Conservation (phyloP, 306 rosid species). For the Sechiopsis laciniata region DNA sequence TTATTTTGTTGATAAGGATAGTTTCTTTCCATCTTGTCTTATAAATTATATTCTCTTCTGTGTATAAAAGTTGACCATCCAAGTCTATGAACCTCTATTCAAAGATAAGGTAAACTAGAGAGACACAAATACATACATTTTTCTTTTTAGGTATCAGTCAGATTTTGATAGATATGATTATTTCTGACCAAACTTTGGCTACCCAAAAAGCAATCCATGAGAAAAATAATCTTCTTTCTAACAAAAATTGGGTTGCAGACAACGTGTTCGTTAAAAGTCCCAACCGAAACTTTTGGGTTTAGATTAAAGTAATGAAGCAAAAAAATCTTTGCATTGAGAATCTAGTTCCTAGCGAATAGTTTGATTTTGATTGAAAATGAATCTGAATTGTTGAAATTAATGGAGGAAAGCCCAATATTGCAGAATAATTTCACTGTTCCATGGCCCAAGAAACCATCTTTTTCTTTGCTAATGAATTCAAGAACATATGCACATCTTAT, state of each 20-base stretch:
- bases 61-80: background rate
- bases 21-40: background rate
- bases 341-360: conserved; percentile 23
- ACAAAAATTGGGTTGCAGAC: background rate
- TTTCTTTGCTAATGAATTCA: background rate
- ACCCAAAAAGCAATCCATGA: background rate
- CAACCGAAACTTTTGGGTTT: too few species aligned
- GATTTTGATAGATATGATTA: background rate
- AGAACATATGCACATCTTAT: background rate
- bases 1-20: background rate
- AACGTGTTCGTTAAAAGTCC: background rate
- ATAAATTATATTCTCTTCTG: background rate
- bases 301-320: background rate
- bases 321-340: conserved; percentile 20
- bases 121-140: background rate
- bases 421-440: conserved; percentile 12
- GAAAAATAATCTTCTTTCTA: background rate
- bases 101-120: background rate
- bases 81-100: background rate
- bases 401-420: background rate
- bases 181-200: conserved; percentile 10
- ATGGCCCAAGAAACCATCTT: background rate
- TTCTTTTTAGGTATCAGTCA: conserved; percentile 14
- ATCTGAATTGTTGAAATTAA: conserved; percentile 20
- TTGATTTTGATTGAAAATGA: conserved; percentile 33